Base-by-base conservation (phyloP, 164 flowering plant species). In the Vitis vinifera region DNA sequence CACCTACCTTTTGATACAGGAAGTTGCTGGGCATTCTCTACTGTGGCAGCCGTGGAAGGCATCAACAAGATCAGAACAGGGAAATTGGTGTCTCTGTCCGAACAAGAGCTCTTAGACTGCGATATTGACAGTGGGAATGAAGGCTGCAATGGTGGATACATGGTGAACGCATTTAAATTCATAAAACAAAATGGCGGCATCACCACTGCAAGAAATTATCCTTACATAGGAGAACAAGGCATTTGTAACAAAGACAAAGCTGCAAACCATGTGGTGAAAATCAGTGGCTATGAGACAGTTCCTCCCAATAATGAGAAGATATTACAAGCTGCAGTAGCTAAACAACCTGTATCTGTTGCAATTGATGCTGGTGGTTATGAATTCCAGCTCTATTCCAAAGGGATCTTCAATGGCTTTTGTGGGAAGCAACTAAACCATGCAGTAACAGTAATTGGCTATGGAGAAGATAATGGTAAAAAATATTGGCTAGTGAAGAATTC, bases 21-120 rank as follows among this genome's bases (percentile, higher is more conserved):
- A 69, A 81, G 87, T 62, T 88, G 92, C 64, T 88, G 89, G 92
- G 92, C 90, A 51, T 88, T 88, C 80, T 82, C 88, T 16, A 81
- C 90, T 10, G 83, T 86, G 17, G 86, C 89, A 61, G 88, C 90
- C 4, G 75, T 86, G 17, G 92, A 88, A 77, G 84, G 87, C 55
- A 63, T 85, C 68, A 76, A 73, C 80, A 37, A 79, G 58, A 79
- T 85, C 66, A 84, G 69, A 66, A 80, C 83, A 8, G 79, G 80
- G 3, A 67, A 74, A 10, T 55, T 88, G 68, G 73, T 83, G 2
- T 82, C 88, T n/a, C 71, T 88, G 1, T 86, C 87, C 14, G 87
- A 83, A 62, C 87, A 88, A 71, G 77, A 86, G 76, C 85, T 88
- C 4, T 79, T 88, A 37, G 88, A 88, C 72, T 88, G 88, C 44